Conservation (phyloP, 2,329 filamentous ascomycete species). For the Lecanicillium sp. region DNA sequence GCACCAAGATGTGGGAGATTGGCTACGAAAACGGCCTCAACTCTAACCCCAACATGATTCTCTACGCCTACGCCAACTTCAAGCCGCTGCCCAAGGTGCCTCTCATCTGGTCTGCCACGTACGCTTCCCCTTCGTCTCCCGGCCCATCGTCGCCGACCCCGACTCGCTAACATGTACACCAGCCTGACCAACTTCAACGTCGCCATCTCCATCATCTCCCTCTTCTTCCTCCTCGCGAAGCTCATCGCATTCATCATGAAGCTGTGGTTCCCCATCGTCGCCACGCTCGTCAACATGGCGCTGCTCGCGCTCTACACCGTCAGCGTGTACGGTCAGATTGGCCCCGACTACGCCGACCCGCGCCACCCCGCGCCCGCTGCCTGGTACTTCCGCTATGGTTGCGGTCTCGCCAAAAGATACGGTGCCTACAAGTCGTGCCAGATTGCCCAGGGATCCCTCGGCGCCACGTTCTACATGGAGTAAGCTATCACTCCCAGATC, state of each 20-base stretch:
- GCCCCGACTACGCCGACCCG: constrained; percentile 65
- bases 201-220: constrained; percentile 66
- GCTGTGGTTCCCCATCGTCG: constrained; percentile 62
- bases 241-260: constrained; percentile 64
- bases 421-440: constrained; percentile 53
- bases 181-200: constrained; percentile 73
- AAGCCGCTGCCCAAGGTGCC: constrained; percentile 54
- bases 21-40: constrained; percentile 68
- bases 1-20: constrained; percentile 66
- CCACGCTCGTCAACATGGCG: constrained; percentile 49
- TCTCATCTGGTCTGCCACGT: constrained; percentile 69
- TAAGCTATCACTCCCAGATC: constrained; percentile 38
- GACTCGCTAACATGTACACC: constrained; percentile 13
- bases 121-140: constrained; percentile 41
- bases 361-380: constrained; percentile 54
- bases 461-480: constrained; percentile 60
- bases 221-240: constrained; percentile 71
- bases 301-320: constrained; percentile 58
- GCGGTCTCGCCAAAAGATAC: constrained; percentile 51
- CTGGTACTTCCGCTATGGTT: constrained; percentile 72
- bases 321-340: constrained; percentile 64
- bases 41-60: constrained; percentile 61
- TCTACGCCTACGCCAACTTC: constrained; percentile 71
- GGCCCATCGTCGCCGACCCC: too few species aligned
- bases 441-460: constrained; percentile 63